Evolutionary conservation across 176 grass and related monocot genomes (phyloP).

Genomic region (Phragmites australis): DNA sequence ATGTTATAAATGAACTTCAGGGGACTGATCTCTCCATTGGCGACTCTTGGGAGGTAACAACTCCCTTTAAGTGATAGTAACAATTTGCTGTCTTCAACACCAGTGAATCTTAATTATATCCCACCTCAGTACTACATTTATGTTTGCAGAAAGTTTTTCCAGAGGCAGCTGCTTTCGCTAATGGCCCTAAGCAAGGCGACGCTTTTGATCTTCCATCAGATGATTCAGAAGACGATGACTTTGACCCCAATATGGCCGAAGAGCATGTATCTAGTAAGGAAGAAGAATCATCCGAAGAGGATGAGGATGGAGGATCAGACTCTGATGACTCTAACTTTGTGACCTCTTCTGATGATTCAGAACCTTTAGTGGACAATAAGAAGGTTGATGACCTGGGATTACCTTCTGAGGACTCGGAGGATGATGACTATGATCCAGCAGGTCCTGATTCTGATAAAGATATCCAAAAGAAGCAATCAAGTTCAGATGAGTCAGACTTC

Average conservation of each 20-base stretch:
- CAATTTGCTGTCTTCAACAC: neutral
- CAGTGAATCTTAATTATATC: constrained; percentile 16
- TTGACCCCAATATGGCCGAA: constrained; percentile 53
- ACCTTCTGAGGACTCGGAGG: constrained; percentile 79
- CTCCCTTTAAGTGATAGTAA: neutral
- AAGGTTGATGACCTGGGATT: constrained; percentile 55
- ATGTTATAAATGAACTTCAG: constrained; percentile 78
- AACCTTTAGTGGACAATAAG: constrained; percentile 38
- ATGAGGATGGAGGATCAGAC: constrained; percentile 56
- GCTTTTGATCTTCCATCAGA: constrained; percentile 71
- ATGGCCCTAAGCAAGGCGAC: constrained; percentile 52
- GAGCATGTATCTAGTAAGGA: constrained; percentile 36
- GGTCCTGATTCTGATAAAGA: constrained; percentile 60
- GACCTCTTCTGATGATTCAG: constrained; percentile 56
- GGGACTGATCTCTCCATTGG: constrained; percentile 62
- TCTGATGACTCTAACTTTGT: constrained; percentile 75
- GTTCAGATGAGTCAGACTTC: constrained; percentile 71
- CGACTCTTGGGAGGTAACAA: constrained; percentile 83
- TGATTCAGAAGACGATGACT: constrained; percentile 83
- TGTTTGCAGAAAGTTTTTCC: constrained; percentile 89
- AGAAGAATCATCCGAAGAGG: constrained; percentile 46
- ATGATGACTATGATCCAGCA: constrained; percentile 80
- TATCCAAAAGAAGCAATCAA: constrained; percentile 45
- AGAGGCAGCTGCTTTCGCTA: constrained; percentile 53
- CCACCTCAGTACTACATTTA: constrained; percentile 1